Conservation (phyloP, 2,329 filamentous ascomycete genomes). For the Gaeumannomyces tritici region DNA sequence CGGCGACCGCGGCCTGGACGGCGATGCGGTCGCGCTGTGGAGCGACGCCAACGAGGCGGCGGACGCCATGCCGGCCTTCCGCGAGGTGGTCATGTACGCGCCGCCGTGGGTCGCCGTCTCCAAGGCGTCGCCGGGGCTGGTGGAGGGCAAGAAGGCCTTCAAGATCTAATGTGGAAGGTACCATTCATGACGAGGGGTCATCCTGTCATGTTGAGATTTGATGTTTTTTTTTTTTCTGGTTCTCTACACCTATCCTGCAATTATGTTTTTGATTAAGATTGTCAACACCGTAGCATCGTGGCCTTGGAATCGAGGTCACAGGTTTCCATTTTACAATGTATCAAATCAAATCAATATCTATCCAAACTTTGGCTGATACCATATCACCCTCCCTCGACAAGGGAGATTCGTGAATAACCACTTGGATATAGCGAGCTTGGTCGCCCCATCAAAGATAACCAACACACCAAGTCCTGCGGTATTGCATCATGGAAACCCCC, state of each 20-base stretch:
- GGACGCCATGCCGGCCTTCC: conserved; percentile 69
- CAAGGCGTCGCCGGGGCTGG: conserved; percentile 68
- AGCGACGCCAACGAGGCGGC: conserved; percentile 66
- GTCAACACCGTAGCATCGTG: no score
- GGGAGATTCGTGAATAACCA: no score
- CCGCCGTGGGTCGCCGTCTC: conserved; percentile 72
- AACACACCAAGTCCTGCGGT: neutral
- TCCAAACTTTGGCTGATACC: neutral
- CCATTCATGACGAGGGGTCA: neutral
- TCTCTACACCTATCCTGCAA: neutral
- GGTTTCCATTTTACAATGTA: neutral
- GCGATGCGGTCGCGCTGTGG: conserved; percentile 72
- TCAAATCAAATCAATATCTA: neutral
- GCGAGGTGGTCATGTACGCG: conserved; percentile 66
- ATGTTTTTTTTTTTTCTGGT: neutral
- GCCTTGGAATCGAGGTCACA: no score
- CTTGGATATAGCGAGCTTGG: no score
- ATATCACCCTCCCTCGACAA: neutral
- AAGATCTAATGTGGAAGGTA: conserved; percentile 29
- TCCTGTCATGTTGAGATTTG: neutral
- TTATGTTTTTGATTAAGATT: neutral
- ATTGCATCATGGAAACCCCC: no score
- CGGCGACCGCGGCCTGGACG: conserved; percentile 33
- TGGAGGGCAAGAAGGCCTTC: conserved; percentile 69
- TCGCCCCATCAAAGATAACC: neutral